Conservation (phyloP, 2,329 filamentous ascomycete species). For the Fusarium cicatricum region DNA sequence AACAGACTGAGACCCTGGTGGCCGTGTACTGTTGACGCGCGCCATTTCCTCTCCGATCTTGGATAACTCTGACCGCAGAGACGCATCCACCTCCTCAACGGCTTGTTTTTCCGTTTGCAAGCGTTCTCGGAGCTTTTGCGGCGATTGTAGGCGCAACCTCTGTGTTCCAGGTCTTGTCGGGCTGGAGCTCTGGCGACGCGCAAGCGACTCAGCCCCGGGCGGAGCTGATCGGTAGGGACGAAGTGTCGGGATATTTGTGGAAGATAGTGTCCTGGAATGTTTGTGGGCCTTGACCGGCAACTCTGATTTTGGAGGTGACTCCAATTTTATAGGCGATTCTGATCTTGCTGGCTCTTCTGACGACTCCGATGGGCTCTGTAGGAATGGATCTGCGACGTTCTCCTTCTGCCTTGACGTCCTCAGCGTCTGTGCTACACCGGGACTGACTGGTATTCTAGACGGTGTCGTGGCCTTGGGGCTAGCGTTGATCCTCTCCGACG, state of each 20-base stretch:
- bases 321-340: too few species aligned
- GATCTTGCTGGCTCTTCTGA: conserved; percentile 13
- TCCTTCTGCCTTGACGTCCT: conserved; percentile 59
- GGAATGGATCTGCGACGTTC: conserved; percentile 41
- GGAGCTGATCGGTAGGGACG: conserved; percentile 48
- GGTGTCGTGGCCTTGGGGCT: conserved; percentile 52
- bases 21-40: conserved; percentile 54
- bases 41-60: conserved; percentile 85
- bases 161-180: conserved; percentile 47
- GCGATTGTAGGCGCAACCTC: conserved; percentile 73
- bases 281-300: conserved; percentile 42
- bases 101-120: conserved; percentile 82
- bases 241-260: conserved; percentile 64
- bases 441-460: conserved; percentile 63
- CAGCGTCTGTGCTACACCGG: conserved; percentile 49
- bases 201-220: conserved; percentile 38
- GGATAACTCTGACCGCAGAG: conserved; percentile 77
- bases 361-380: conserved; percentile 24
- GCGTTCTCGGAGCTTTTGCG: conserved; percentile 83
- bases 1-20: conserved; percentile 42
- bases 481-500: conserved; percentile 66
- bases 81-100: conserved; percentile 73
- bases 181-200: conserved; percentile 35
- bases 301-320: conserved; percentile 11
- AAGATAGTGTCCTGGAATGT: conserved; percentile 61